Percentiles rank a stretch among this genome's conserved stretches.
Evolutionary conservation across 345 rosid genomes (phyloP).

Genomic region (Bruguiera sexangula): DNA sequence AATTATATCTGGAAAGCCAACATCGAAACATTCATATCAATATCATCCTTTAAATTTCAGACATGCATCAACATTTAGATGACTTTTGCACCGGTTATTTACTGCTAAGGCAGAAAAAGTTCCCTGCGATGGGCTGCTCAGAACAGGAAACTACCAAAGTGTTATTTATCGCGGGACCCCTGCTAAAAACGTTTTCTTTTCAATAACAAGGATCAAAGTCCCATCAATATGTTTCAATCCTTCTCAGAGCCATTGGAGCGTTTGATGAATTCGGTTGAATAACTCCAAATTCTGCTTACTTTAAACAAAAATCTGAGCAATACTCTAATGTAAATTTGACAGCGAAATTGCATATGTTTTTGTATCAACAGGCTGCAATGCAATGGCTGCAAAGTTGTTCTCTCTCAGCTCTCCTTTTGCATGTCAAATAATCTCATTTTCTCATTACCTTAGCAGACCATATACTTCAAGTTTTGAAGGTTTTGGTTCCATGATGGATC

Average conservation of each 20-base stretch:
- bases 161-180: neutral
- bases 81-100: no score
- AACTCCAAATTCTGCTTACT: neutral
- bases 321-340: constrained; percentile 2
- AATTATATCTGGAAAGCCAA: no score
- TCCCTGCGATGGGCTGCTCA: no score
- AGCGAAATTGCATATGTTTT: neutral
- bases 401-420: constrained; percentile 12
- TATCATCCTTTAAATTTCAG: no score
- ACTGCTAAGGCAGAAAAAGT: no score
- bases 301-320: constrained; percentile 2
- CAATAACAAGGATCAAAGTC: no score
- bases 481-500: no score
- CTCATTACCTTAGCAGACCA: constrained; percentile 18
- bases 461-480: neutral
- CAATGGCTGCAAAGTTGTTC: constrained; percentile 23
- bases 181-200: neutral
- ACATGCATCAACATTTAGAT: no score
- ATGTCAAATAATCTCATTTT: constrained; percentile 34
- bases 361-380: neutral
- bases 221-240: neutral
- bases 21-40: no score
- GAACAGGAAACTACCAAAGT: neutral
- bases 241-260: neutral
- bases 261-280: no score